Conservation (phyloP, 2,329 filamentous ascomycete genomes). For the Fusarium anthophilum region DNA sequence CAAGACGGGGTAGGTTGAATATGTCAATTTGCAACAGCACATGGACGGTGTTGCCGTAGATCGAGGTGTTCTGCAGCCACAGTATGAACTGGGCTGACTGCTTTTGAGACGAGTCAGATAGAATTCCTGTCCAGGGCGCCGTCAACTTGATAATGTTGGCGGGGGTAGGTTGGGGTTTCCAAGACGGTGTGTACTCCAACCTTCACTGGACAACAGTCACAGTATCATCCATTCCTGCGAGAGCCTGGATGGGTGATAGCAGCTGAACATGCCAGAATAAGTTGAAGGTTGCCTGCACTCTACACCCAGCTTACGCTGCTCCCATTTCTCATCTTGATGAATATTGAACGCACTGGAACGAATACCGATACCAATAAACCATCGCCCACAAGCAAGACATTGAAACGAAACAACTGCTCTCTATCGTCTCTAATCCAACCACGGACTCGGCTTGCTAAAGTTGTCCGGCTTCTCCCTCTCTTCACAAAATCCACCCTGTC, state of each 20-base stretch:
- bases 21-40: background rate
- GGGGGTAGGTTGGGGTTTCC: conserved; percentile 19
- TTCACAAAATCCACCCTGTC: conserved; percentile 18
- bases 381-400: conserved; percentile 1
- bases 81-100: background rate
- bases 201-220: conserved; percentile 1
- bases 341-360: background rate
- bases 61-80: background rate
- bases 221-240: conserved; percentile 27
- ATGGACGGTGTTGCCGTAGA: background rate
- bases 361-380: background rate
- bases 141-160: conserved; percentile 1
- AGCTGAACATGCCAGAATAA: conserved; percentile 27
- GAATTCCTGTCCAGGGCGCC: conserved; percentile 27
- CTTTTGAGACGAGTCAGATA: conserved; percentile 3
- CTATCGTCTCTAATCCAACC: conserved; percentile 21
- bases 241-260: conserved; percentile 13
- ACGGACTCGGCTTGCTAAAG: conserved; percentile 10
- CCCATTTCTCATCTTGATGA: background rate
- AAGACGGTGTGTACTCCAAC: background rate
- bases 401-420: conserved; percentile 36
- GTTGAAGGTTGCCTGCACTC: conserved; percentile 14
- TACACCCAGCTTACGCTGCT: conserved; percentile 3
- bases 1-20: conserved; percentile 28
- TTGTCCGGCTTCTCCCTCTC: conserved; percentile 11